A percentile compares a stretch with the other conserved stretches of the same genome.
Evolutionary conservation across 78 protist species (phyloP).

Genomic region (Polysphondylium violaceum): DNA sequence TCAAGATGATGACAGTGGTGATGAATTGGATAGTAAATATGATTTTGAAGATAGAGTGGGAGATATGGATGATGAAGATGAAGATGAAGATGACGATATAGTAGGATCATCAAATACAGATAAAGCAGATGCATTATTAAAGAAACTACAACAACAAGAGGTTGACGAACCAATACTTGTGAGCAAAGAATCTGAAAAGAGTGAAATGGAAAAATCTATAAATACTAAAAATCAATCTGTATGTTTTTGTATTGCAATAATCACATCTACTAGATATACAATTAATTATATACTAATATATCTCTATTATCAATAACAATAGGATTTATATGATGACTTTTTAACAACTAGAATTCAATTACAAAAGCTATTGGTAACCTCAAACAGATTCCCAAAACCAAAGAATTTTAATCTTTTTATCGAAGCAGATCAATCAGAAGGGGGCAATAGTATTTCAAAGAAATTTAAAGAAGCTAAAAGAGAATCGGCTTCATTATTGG

Average conservation of each 20-base stretch:
- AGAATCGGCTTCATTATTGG: not conserved
- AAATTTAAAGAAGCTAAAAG: not conserved
- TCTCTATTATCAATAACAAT: too few relatives aligned
- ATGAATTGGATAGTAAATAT: not conserved
- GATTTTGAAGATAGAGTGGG: conserved; percentile 1
- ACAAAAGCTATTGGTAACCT: conserved; percentile 23
- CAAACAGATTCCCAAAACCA: conserved; percentile 66
- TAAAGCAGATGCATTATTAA: not conserved
- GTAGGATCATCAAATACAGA: conserved; percentile 1
- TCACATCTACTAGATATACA: not conserved
- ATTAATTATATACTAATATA: not conserved
- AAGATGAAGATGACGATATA: not conserved
- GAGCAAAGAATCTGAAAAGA: conserved; percentile 11
- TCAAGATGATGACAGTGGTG: conserved; percentile 1
- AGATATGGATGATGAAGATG: conserved; percentile 1
- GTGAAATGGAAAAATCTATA: conserved; percentile 52
- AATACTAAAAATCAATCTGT: conserved; percentile 55
- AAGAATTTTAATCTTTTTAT: conserved; percentile 7
- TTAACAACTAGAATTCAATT: conserved; percentile 54
- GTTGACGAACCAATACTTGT: conserved; percentile 1
- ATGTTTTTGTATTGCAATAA: not conserved
- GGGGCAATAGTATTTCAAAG: too few relatives aligned
- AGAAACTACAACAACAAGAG: conserved; percentile 1
- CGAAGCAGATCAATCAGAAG: not conserved
- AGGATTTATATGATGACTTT: conserved; percentile 46